These are phyloP conservation scores for Helotiales sp. DNA, from an alignment of 2,329 filamentous ascomycete genomes.

Conservation along the genomic window DNA sequence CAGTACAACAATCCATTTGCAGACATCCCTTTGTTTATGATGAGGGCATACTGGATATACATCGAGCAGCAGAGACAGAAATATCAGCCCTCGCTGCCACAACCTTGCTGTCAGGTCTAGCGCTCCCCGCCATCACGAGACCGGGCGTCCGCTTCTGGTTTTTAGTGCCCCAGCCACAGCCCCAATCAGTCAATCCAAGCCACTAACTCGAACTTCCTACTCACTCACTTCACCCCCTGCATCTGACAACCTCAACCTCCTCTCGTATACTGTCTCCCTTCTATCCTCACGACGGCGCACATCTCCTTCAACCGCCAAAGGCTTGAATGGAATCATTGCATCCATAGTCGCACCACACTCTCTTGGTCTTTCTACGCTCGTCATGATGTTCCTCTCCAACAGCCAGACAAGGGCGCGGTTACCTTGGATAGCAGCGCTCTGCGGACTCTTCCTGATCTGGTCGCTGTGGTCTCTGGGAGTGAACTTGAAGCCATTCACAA, in stretches of 20 bases:
- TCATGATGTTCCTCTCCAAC: slow-evolving; percentile 1
- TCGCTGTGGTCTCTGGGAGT: neutral
- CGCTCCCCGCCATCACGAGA: neutral
- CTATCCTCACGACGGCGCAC: neutral
- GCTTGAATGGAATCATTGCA: slow-evolving; percentile 7
- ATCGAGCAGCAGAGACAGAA: too few relatives aligned
- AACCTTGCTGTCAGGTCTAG: neutral
- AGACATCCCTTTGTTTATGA: too few relatives aligned
- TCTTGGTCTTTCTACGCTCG: neutral
- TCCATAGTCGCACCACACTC: neutral
- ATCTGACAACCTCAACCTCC: neutral
- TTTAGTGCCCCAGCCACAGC: neutral
- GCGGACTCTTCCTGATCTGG: slow-evolving; percentile 16
- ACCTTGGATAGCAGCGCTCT: slow-evolving; percentile 9
- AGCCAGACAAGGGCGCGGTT: slow-evolving; percentile 1
- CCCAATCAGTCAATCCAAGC: neutral
- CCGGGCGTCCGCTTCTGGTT: slow-evolving; percentile 1
- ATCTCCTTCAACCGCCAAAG: neutral
- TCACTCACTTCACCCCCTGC: neutral
- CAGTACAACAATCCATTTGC: too few relatives aligned
- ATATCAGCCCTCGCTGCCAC: neutral
- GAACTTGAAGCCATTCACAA: slow-evolving; percentile 8
- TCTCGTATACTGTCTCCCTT: neutral
- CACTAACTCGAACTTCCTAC: neutral
- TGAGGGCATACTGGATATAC: too few relatives aligned